Evolutionary conservation across 306 rosid species (phyloP), one percentile per base, ranked within the genome.

Genomic region (Boehmeria nivea): DNA sequence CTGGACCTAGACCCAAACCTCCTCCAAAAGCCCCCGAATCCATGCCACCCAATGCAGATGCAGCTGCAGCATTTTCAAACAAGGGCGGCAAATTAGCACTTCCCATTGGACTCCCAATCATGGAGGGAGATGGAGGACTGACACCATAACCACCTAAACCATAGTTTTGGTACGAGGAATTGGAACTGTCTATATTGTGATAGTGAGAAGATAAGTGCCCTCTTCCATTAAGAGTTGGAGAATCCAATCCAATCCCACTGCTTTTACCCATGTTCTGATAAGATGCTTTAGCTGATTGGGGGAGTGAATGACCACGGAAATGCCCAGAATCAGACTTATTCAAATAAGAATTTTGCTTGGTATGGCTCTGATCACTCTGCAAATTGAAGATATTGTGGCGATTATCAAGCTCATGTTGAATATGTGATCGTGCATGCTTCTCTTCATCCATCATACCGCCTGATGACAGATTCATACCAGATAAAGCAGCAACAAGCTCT

Each of bases 41-140:
- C 78, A 87, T 68, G 64, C 87, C 93, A 50, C 78, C 95, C 87
- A 91, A 61, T 42, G 79, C 89, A 31, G 94, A 80, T 55, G 86
- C 94, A 10, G 86, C 98, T 37, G 89, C 97, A 65, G 82, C 94
- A 33, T 80, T 84, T 69, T 84, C 94, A 76, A 62, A 87, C 50
- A 91, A 67, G 2, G 95, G 85, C 17, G 96, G 96, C 25, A 91
- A 50, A 85, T 66, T 87, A 75, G 76, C 71, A 33, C 77, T 77
- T 17, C 94, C 93, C 20, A 80, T 70, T 72, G 87, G 95, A 77
- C 67, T 82, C 22, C 88, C 80, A 76, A 72, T 76, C 82, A 84
- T 57, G 60, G 95, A 77, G 14, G 86, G 66, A 64, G 80, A 60
- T 1, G 81, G 70, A 15, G 93, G 96, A 83, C 83, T 83, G 66